phyloP scores from a whole-genome alignment of 2,329 filamentous ascomycete species.

The Verticillium alfalfae region DNA sequence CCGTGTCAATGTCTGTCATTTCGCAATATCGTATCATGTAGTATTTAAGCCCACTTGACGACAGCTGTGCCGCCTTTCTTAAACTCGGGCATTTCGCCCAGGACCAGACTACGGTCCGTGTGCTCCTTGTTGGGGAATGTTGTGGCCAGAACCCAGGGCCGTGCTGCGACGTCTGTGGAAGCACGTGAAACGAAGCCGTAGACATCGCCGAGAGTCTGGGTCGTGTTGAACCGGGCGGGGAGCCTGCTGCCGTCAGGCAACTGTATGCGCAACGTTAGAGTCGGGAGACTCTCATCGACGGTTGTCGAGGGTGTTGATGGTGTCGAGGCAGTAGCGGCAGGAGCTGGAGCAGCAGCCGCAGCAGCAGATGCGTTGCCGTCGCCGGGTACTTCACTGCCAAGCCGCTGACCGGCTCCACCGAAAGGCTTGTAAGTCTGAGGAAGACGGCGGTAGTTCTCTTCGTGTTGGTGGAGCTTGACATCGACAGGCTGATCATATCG shows the following conservation, averaged over 20 bases:
- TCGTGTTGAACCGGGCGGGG: constrained; percentile 76
- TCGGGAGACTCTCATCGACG: constrained; percentile 63
- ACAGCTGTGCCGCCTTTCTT: constrained; percentile 61
- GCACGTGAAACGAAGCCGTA: constrained; percentile 69
- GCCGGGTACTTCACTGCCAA: constrained; percentile 73
- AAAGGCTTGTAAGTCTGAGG: constrained; percentile 77
- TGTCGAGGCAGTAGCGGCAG: constrained; percentile 20
- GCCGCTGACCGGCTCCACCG: constrained; percentile 62
- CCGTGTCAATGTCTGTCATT: neutral
- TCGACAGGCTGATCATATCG: constrained; percentile 70
- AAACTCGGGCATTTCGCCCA: constrained; percentile 59
- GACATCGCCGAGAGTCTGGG: constrained; percentile 70
- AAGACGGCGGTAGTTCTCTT: constrained; percentile 66
- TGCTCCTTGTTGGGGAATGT: constrained; percentile 82
- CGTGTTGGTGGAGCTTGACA: constrained; percentile 71
- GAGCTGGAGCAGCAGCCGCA: constrained; percentile 14
- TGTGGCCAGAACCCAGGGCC: constrained; percentile 72
- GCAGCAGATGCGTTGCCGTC: constrained; percentile 19
- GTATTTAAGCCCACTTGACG: constrained; percentile 46
- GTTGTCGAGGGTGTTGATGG: constrained; percentile 19
- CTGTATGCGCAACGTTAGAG: constrained; percentile 67
- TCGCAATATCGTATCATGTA: neutral
- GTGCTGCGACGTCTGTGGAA: constrained; percentile 46
- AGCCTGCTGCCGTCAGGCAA: constrained; percentile 72
- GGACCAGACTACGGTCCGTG: constrained; percentile 54